A percentile compares a stretch with the other conserved stretches of the same genome.
These are phyloP conservation scores for Cichorium intybus DNA, from an alignment of 140 eudicot genomes.

Conservation along the genomic window DNA sequence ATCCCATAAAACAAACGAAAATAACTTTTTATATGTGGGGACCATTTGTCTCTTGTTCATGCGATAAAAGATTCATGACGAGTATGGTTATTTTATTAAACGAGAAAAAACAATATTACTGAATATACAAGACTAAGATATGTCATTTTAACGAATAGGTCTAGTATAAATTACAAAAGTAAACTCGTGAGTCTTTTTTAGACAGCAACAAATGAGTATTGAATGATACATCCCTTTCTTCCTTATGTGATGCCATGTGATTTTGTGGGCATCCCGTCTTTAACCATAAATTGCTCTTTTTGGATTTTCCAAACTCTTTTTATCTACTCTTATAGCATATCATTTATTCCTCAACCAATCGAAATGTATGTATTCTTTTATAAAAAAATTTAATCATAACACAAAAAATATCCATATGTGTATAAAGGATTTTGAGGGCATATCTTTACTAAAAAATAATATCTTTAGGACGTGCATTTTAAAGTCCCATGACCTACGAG, in stretches of 20 bases:
- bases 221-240: slow-evolving; percentile 41
- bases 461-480: background rate
- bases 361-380: background rate
- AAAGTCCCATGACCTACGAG: too few relatives aligned
- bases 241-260: slow-evolving; percentile 37
- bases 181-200: background rate
- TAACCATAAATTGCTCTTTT: slow-evolving; percentile 26
- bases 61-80: too few relatives aligned
- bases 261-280: slow-evolving; percentile 34
- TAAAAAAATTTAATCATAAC: background rate
- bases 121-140: too few relatives aligned
- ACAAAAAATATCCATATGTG: background rate
- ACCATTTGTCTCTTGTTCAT: too few relatives aligned
- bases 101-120: too few relatives aligned
- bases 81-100: too few relatives aligned
- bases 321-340: slow-evolving; percentile 10
- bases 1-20: too few relatives aligned
- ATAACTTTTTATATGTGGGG: too few relatives aligned
- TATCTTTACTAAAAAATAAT: background rate
- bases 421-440: background rate
- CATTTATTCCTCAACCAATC: slow-evolving; percentile 17
- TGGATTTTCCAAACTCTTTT: background rate
- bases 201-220: slow-evolving; percentile 23
- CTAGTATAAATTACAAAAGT: background rate
- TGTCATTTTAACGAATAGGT: too few relatives aligned